Conservation (phyloP, 2,329 filamentous ascomycete species). For the Cladosporium oxysporum region DNA sequence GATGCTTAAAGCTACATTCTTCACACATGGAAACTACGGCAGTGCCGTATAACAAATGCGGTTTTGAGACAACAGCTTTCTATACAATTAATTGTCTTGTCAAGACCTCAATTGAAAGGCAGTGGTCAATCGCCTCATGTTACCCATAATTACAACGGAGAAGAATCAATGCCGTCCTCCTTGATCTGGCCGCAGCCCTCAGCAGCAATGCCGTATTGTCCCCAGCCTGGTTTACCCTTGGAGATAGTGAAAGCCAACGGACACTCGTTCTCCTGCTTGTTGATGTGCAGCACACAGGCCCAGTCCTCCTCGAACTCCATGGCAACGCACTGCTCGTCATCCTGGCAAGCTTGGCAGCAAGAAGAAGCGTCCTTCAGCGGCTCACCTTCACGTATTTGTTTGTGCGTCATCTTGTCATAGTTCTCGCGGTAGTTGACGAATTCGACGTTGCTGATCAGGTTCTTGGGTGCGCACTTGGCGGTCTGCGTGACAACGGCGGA, state of each 20-base stretch:
- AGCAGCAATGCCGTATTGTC: background rate
- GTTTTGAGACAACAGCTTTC: too few species aligned
- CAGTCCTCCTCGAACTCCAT: background rate
- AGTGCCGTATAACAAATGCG: too few species aligned
- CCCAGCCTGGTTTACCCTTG: constrained; percentile 1
- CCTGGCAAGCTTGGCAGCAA: constrained; percentile 6
- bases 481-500: constrained; percentile 1
- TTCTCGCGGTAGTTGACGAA: background rate
- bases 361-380: constrained; percentile 2
- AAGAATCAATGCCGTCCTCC: constrained; percentile 10
- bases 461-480: constrained; percentile 7
- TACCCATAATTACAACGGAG: background rate
- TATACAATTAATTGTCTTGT: background rate
- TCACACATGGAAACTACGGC: too few species aligned
- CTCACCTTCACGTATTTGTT: background rate
- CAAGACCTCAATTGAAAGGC: too few species aligned
- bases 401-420: background rate
- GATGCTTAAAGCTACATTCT: too few species aligned
- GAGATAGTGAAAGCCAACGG: constrained; percentile 4
- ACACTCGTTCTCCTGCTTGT: constrained; percentile 1
- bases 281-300: background rate
- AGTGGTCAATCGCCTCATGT: background rate
- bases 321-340: constrained; percentile 3
- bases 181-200: constrained; percentile 4
- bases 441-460: constrained; percentile 4